Conservation (phyloP, 495 filamentous ascomycete genomes). For the Aspergillus cristatus region DNA sequence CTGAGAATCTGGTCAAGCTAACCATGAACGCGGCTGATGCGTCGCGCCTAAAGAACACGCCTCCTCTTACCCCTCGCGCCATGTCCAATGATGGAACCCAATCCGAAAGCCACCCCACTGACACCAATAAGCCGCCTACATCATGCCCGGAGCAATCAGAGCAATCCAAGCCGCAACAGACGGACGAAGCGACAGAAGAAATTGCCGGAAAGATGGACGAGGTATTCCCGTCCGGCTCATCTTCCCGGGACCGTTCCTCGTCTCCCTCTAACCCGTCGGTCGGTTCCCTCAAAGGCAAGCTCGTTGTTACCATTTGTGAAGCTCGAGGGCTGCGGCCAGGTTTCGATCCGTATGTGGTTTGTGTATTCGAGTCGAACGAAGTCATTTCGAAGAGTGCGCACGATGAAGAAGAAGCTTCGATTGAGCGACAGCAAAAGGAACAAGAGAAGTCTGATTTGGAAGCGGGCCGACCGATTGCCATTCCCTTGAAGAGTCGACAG, state of each 20-base stretch:
- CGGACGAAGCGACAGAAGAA: slow-evolving; percentile 27
- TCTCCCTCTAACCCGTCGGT: slow-evolving; percentile 48
- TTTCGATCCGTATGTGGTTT: slow-evolving; percentile 87
- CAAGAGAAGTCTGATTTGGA: slow-evolving; percentile 60
- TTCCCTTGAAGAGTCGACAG: slow-evolving; percentile 90
- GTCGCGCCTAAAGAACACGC: slow-evolving; percentile 72
- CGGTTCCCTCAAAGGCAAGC: slow-evolving; percentile 75
- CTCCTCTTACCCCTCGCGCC: slow-evolving; percentile 77
- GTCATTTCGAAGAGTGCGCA: slow-evolving; percentile 83
- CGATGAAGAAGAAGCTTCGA: slow-evolving; percentile 37
- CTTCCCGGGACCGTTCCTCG: slow-evolving; percentile 11
- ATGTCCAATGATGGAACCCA: slow-evolving; percentile 55
- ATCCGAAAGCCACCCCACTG: slow-evolving; percentile 23
- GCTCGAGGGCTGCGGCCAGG: slow-evolving; percentile 73
- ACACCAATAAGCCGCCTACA: slow-evolving; percentile 21
- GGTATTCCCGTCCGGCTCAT: slow-evolving; percentile 22
- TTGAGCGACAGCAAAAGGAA: slow-evolving; percentile 30
- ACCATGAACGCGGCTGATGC: slow-evolving; percentile 60
- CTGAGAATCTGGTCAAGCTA: slow-evolving; percentile 76
- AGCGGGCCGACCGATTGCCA: slow-evolving; percentile 76
- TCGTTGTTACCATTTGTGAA: slow-evolving; percentile 79
- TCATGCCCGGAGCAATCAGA: slow-evolving; percentile 6
- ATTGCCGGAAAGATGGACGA: slow-evolving; percentile 37
- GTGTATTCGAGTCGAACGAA: slow-evolving; percentile 93
- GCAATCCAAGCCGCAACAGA: slow-evolving; percentile 10